These are phyloP conservation scores for Stemphylium vesicarium DNA, from an alignment of 2,329 filamentous ascomycete genomes.

Conservation along the genomic window DNA sequence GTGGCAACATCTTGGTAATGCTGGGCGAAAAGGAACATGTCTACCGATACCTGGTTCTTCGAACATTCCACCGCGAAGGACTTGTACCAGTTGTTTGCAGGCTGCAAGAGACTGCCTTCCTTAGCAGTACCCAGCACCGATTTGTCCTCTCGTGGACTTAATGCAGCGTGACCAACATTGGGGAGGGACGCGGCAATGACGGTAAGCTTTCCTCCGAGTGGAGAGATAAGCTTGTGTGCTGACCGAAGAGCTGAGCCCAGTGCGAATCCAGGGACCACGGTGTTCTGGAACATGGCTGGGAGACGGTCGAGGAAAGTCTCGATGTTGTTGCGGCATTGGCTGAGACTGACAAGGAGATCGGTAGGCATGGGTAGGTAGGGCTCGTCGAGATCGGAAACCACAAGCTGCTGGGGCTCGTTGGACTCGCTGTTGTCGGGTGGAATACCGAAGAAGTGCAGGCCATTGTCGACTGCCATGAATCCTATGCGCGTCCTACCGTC, in stretches of 20 bases:
- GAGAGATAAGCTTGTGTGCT: constrained; percentile 93
- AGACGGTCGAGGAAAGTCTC: constrained; percentile 90
- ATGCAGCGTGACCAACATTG: constrained; percentile 86
- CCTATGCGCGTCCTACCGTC: constrained; percentile 90
- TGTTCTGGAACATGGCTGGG: constrained; percentile 96
- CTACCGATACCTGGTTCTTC: constrained; percentile 95
- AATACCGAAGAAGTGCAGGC: constrained; percentile 94
- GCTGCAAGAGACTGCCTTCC: constrained; percentile 85
- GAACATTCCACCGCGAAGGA: constrained; percentile 98
- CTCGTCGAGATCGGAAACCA: constrained; percentile 93
- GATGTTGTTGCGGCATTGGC: constrained; percentile 87
- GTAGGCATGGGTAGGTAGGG: constrained; percentile 94
- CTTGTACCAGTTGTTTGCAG: constrained; percentile 96
- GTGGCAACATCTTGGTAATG: constrained; percentile 91
- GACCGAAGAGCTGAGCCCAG: constrained; percentile 94
- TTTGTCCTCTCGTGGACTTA: constrained; percentile 92
- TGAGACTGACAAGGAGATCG: constrained; percentile 86
- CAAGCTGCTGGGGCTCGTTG: constrained; percentile 86
- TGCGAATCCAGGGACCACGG: constrained; percentile 85
- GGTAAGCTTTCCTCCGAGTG: constrained; percentile 92
- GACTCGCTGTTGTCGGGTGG: constrained; percentile 86
- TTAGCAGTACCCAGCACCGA: constrained; percentile 93
- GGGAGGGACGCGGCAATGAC: constrained; percentile 89
- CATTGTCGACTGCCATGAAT: constrained; percentile 94
- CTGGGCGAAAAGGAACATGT: constrained; percentile 47